Evolutionary conservation across 2,329 filamentous ascomycete genomes (phyloP).

Genomic region (Cladosporium sphaerospermum): DNA sequence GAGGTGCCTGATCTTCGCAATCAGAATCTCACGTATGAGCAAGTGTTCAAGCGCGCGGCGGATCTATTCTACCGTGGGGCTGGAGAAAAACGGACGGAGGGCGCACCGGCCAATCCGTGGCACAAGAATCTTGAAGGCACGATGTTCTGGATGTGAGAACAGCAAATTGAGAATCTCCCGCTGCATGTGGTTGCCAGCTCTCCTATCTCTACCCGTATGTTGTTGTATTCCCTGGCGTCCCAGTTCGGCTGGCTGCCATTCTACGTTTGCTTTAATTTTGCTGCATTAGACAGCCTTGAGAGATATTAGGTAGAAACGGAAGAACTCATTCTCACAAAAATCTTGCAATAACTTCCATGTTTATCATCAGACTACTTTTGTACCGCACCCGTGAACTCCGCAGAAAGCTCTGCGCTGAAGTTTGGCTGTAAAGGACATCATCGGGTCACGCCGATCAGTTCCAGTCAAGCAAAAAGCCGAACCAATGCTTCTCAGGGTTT

Average conservation of each 20-base stretch:
- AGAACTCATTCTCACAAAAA: too few relatives aligned
- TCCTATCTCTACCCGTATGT: conserved; percentile 7
- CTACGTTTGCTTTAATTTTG: background rate
- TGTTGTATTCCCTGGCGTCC: background rate
- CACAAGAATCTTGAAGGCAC: conserved; percentile 17
- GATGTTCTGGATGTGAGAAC: conserved; percentile 26
- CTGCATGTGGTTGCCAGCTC: background rate
- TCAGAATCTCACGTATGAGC: background rate
- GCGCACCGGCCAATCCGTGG: conserved; percentile 22
- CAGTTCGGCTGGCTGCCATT: conserved; percentile 14
- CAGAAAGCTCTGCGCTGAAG: too few relatives aligned
- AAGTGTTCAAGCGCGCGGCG: background rate
- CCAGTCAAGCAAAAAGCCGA: too few relatives aligned
- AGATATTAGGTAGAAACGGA: too few relatives aligned
- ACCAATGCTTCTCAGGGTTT: too few relatives aligned
- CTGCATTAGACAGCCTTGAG: too few relatives aligned
- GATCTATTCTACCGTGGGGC: background rate
- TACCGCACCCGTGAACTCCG: too few relatives aligned
- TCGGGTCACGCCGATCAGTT: too few relatives aligned
- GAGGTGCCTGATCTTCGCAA: background rate
- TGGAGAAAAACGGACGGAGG: background rate
- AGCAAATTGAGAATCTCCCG: background rate
- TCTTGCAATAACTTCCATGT: too few relatives aligned
- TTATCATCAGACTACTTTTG: too few relatives aligned
- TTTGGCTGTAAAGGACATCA: too few relatives aligned